Evolutionary conservation across 2,329 filamentous ascomycete species (phyloP).

Genomic region (Botryosphaeria dothidea): DNA sequence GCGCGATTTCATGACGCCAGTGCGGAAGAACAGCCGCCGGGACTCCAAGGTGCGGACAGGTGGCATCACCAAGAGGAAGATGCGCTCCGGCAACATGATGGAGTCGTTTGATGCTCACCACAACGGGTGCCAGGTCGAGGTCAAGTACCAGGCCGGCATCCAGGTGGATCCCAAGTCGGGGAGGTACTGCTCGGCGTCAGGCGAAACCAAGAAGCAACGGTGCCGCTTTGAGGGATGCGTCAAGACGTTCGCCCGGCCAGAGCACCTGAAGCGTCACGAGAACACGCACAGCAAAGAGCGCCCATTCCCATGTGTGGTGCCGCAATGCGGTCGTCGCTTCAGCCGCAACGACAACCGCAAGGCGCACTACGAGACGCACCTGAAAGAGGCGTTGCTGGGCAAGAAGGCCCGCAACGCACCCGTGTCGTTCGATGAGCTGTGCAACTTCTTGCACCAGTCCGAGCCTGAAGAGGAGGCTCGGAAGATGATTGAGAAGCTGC

Average conservation of each 20-base stretch:
- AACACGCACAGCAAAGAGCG: conserved; percentile 28
- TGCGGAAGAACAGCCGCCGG: conserved; percentile 10
- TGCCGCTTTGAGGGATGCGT: conserved; percentile 19
- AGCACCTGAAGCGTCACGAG: conserved; percentile 34
- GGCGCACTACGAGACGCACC: conserved; percentile 36
- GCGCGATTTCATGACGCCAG: conserved; percentile 26
- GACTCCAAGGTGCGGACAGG: conserved; percentile 11
- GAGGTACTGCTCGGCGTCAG: conserved; percentile 8
- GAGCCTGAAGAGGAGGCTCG: conserved; percentile 24
- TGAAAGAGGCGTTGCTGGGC: conserved; percentile 29
- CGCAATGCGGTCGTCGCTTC: conserved; percentile 30
- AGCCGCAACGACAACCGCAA: conserved; percentile 37
- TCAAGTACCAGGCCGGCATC: conserved; percentile 22
- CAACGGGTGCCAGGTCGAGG: conserved; percentile 15
- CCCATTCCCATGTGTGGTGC: conserved; percentile 26
- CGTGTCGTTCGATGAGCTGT: conserved; percentile 28
- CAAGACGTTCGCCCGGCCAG: conserved; percentile 29
- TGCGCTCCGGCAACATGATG: conserved; percentile 12
- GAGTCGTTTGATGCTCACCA: conserved; percentile 16
- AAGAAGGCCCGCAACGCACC: conserved; percentile 28
- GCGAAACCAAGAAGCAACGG: conserved; percentile 21
- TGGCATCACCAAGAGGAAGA: conserved; percentile 14
- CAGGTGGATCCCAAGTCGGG: conserved; percentile 20
- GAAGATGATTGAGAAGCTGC: conserved; percentile 34
- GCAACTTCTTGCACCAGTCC: conserved; percentile 3